Base-by-base conservation (phyloP, 257 asterid species). In the Datura wrightii region DNA sequence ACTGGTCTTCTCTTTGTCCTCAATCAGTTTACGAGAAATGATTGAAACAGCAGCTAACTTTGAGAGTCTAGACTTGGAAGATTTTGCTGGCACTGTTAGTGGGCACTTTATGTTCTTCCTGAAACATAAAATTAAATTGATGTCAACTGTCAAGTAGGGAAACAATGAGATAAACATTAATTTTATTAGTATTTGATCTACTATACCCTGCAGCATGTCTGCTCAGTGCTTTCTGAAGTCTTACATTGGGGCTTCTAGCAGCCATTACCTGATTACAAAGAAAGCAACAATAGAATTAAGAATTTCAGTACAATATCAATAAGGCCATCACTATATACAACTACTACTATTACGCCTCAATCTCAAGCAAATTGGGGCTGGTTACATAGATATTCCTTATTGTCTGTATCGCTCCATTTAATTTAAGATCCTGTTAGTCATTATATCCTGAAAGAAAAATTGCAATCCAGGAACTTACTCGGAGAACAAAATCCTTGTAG, bases 201-300 rank as follows among this genome's bases (percentile, higher is more conserved):
- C 6, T 42, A 67, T 66, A 97, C 99, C 96, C 88, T 60, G 94
- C 90, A 74, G 93, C 87, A 82, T 90, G 90, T 88, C 93, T 90
- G 58, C 89, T 93, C 10, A 97, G 92, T 58, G 97, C 91, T 89
- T 88, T 93, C 48, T 92, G 93, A 84, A 94, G 90, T 88, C 86
- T 89, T 54, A 94, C 90, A 85, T 95, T 95, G 39, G 99, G 99
- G 84, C 99, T 97, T 79, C 99, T 93, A 36, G 99, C 99, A 83
- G 99, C 98, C 99, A 92, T 97, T 60, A 93, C 99, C 99, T 97
- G 37, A 70, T 70, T 79, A 48, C 7, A 85, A 83, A 82, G 65
- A 80, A n/a, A 65, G 41, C 55, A 80, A 14, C 31, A 44, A 56
- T 37, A 79, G 54, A 48, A 18, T n/a, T 67, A 48, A 58, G 13